Evolutionary conservation across 306 rosid genomes (phyloP).

Genomic region (Argentina anserina): DNA sequence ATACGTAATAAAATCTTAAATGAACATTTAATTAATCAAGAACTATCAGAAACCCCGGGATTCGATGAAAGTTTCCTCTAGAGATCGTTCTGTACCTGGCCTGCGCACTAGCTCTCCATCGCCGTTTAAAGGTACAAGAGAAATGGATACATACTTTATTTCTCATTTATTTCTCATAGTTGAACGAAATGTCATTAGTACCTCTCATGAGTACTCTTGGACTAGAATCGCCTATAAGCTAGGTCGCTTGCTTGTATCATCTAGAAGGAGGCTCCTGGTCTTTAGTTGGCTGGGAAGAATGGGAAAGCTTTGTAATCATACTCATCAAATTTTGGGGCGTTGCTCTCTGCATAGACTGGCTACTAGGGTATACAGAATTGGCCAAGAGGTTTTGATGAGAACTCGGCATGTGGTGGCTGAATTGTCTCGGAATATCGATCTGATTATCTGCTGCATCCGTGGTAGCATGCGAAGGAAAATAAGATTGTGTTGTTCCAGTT

Average conservation of each 20-base stretch:
- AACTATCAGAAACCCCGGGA: neutral
- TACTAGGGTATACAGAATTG: constrained; percentile 31
- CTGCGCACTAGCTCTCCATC: neutral
- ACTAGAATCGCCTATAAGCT: neutral
- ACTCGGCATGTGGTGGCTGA: constrained; percentile 46
- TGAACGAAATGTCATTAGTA: neutral
- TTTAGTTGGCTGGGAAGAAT: constrained; percentile 35
- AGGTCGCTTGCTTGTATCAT: constrained; percentile 21
- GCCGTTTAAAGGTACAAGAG: neutral
- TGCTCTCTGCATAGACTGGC: constrained; percentile 34
- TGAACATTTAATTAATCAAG: neutral
- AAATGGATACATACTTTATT: neutral
- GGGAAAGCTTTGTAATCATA: constrained; percentile 39
- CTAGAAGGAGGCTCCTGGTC: constrained; percentile 38
- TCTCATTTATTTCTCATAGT: constrained; percentile 14
- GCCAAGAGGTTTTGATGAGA: constrained; percentile 27
- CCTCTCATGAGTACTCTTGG: neutral
- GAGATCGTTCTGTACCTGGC: neutral
- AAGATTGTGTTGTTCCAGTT: constrained; percentile 37
- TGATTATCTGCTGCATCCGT: constrained; percentile 33
- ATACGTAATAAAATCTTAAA: neutral
- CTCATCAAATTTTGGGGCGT: constrained; percentile 47
- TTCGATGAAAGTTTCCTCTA: neutral
- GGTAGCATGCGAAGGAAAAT: constrained; percentile 25
- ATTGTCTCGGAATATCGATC: constrained; percentile 47